phyloP scores from a whole-genome alignment of 805 yeast species.

The Starmera amethionina region DNA sequence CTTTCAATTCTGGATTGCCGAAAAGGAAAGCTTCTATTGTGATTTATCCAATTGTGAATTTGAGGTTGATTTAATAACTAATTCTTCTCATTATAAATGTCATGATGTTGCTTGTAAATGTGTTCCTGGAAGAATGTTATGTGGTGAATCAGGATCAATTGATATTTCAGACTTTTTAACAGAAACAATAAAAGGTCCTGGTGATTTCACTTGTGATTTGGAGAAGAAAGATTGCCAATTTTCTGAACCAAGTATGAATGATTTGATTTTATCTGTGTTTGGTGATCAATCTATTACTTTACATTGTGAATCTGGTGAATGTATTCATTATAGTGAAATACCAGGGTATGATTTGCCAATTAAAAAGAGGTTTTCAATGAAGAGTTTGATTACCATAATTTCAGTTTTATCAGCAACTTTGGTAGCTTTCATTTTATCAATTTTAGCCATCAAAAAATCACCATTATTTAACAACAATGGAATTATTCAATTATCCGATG shows the following conservation, averaged over 20 bases:
- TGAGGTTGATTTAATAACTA: slow-evolving; percentile 48
- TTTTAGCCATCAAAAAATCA: slow-evolving; percentile 45
- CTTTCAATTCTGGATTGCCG: slow-evolving; percentile 94
- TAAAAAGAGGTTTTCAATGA: slow-evolving; percentile 30
- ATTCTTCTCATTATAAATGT: slow-evolving; percentile 72
- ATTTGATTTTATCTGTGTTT: slow-evolving; percentile 77
- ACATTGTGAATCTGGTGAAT: slow-evolving; percentile 79
- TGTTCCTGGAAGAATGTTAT: slow-evolving; percentile 83
- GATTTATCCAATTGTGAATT: slow-evolving; percentile 67
- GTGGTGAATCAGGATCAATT: slow-evolving; percentile 91
- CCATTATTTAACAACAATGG: slow-evolving; percentile 41
- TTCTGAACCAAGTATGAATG: slow-evolving; percentile 95
- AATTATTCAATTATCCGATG: slow-evolving; percentile 15
- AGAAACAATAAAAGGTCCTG: slow-evolving; percentile 89
- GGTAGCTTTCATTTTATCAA: slow-evolving; percentile 26
- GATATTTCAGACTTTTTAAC: slow-evolving; percentile 89
- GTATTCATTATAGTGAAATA: slow-evolving; percentile 83
- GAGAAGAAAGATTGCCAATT: slow-evolving; percentile 56
- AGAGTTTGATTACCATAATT: slow-evolving; percentile 36
- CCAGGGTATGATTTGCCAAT: slow-evolving; percentile 79
- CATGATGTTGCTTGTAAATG: slow-evolving; percentile 76
- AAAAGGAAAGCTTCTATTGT: slow-evolving; percentile 84
- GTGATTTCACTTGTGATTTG: slow-evolving; percentile 77
- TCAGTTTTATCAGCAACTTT: slow-evolving; percentile 31
- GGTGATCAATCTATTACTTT: slow-evolving; percentile 90